phyloP scores from a whole-genome alignment of 2,329 filamentous ascomycete genomes.

The Botrytis paeoniae region DNA sequence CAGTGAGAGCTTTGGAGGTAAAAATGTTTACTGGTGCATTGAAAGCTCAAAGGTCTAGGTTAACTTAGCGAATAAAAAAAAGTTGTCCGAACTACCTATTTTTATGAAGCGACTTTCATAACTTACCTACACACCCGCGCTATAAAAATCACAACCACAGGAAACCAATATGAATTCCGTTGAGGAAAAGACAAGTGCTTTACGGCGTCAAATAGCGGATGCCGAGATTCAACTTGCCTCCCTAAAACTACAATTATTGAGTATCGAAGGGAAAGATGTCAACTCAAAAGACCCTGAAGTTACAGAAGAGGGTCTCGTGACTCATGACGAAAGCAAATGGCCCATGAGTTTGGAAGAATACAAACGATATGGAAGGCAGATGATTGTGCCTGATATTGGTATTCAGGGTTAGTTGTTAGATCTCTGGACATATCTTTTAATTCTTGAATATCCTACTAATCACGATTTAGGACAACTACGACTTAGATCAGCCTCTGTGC shows the following conservation, averaged over 20 bases:
- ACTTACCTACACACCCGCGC: not conserved
- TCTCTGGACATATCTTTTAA: not conserved
- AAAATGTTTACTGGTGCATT: slow-evolving; percentile 4
- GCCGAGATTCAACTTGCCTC: slow-evolving; percentile 48
- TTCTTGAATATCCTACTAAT: not conserved
- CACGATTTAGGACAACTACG: slow-evolving; percentile 64
- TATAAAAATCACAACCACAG: not conserved
- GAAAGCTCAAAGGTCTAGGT: not conserved
- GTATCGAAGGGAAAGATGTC: slow-evolving; percentile 23
- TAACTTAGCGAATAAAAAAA: slow-evolving; percentile 14
- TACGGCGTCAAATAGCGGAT: slow-evolving; percentile 48
- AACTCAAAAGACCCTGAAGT: not conserved
- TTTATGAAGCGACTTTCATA: slow-evolving; percentile 4
- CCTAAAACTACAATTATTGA: slow-evolving; percentile 46
- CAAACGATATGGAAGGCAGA: slow-evolving; percentile 81
- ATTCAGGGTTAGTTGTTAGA: slow-evolving; percentile 56
- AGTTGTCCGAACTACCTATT: slow-evolving; percentile 11
- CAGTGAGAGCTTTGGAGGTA: not conserved
- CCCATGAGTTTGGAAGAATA: slow-evolving; percentile 73
- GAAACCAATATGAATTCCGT: slow-evolving; percentile 39
- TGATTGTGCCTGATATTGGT: slow-evolving; percentile 82
- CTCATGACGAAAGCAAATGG: slow-evolving; percentile 49
- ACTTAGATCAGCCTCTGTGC: slow-evolving; percentile 65
- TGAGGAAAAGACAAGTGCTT: slow-evolving; percentile 38
- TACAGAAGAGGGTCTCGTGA: slow-evolving; percentile 22